Evolutionary conservation across 257 asterid genomes (phyloP).

Genomic region (Nicotiana undulata): DNA sequence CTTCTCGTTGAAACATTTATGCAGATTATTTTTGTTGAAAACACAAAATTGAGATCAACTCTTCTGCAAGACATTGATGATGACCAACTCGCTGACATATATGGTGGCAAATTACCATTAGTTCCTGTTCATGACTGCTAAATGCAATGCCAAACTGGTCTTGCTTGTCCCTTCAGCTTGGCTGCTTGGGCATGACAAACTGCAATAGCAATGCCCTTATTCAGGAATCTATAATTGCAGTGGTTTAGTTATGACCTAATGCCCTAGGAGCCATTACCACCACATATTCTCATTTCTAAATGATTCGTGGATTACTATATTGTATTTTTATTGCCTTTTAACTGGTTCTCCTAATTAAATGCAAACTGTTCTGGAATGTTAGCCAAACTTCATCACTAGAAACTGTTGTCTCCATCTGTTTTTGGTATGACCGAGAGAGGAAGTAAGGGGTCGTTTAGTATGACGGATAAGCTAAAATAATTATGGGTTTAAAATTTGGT

Average conservation of each 20-base stretch:
- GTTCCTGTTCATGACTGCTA: constrained; percentile 77
- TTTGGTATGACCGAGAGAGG: no score
- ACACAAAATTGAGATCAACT: constrained; percentile 43
- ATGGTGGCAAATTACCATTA: constrained; percentile 60
- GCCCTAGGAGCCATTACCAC: not conserved
- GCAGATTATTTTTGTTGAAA: constrained; percentile 74
- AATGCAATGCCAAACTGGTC: not conserved
- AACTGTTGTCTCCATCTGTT: not conserved
- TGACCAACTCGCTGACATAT: constrained; percentile 50
- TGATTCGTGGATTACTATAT: not conserved
- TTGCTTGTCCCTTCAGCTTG: not conserved
- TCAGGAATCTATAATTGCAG: not conserved
- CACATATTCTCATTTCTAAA: not conserved
- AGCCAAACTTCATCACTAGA: not conserved
- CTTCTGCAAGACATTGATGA: constrained; percentile 35
- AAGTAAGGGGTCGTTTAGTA: no score
- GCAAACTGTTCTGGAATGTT: no score
- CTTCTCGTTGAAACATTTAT: not conserved
- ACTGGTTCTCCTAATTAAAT: not conserved
- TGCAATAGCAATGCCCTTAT: not conserved
- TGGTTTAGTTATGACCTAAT: not conserved
- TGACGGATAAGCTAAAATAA: no score
- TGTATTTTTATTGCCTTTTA: not conserved
- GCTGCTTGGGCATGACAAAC: not conserved
- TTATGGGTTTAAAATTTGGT: no score